Percentiles rank a stretch among this genome's conserved stretches.
Evolutionary conservation across 257 asterid genomes (phyloP).

Genomic region (Nicotiana attenuata): DNA sequence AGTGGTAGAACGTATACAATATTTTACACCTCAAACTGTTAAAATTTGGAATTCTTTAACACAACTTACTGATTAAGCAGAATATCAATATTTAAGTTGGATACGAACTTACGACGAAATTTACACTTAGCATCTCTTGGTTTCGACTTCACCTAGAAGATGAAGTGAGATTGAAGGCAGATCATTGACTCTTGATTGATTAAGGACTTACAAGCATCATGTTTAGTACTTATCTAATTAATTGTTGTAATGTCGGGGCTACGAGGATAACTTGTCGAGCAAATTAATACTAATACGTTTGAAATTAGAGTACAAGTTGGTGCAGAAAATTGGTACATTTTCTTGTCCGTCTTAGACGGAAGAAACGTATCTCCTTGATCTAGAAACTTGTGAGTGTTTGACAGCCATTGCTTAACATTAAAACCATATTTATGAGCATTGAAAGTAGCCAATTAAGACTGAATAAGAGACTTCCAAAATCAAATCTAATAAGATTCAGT

Average conservation of each 20-base stretch:
- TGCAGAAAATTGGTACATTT: background rate
- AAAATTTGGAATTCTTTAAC: background rate
- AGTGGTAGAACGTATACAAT: background rate
- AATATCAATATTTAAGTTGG: background rate
- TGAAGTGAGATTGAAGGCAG: slow-evolving; percentile 24
- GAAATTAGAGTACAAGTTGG: background rate
- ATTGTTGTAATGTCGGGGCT: background rate
- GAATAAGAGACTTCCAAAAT: background rate
- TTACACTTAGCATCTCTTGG: background rate
- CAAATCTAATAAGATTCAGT: background rate
- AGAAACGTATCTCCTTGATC: too few relatives aligned
- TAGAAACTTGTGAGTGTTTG: background rate
- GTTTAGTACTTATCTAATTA: background rate
- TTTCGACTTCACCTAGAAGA: background rate
- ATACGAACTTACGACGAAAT: background rate
- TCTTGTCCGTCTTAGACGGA: background rate
- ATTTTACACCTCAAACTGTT: background rate
- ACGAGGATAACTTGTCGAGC: background rate
- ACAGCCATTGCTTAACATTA: background rate
- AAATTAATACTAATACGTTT: background rate
- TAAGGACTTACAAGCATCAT: background rate
- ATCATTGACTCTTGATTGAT: slow-evolving; percentile 24
- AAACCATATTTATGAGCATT: background rate
- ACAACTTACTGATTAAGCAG: background rate
- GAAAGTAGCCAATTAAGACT: slow-evolving; percentile 4